Evolutionary conservation across 148 eudicot genomes (phyloP), one percentile per base, ranked within the genome.

Genomic region (Diospyros lotus): DNA sequence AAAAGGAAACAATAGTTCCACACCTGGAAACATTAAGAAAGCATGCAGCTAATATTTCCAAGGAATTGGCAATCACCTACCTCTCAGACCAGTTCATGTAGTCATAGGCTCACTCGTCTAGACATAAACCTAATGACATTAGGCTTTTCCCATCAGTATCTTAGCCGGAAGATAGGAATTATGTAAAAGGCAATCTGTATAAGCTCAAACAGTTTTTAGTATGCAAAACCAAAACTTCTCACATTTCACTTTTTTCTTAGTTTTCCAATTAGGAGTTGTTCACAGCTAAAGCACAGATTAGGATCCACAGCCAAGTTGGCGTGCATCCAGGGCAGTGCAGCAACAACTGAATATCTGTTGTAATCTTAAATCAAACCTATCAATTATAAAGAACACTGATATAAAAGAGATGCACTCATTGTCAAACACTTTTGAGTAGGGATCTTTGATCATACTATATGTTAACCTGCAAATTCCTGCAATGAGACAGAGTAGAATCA

Each of bases 401-500:
- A 40, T 58, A 72, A 53, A 18, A 60, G 46, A 44, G 44, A 42
- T 2, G 6, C 28, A 28, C 28, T 28, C 28, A 28, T 28, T 28
- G 28, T 28, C 28, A 28, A 28, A 28, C 28, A 28, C 28, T 28
- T 28, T 28, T 28, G 84, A 77, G 85, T 73, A 89, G 85, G 88
- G 83, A 78, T 86, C 55, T 78, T 78, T 82, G 88, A 84, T 81
- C 97, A 86, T 90, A 94, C 91, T 89, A 89, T 90, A 90, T 87
- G 76, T 84, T 86, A 80, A 95, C 99, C 99, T 95, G 99, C 97
- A 92, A 72, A 95, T 92, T 85, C 90, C 99, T 1, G 99, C 89
- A 75, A 82, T 86, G 75, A 88, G 72, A 74, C 97, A 95, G 73
- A 92, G 82, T 51, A 86, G 66, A 78, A 86, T 68, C 82, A 95